phyloP scores from a whole-genome alignment of 2,329 filamentous ascomycete genomes.

The Macrophomina phaseolina region DNA sequence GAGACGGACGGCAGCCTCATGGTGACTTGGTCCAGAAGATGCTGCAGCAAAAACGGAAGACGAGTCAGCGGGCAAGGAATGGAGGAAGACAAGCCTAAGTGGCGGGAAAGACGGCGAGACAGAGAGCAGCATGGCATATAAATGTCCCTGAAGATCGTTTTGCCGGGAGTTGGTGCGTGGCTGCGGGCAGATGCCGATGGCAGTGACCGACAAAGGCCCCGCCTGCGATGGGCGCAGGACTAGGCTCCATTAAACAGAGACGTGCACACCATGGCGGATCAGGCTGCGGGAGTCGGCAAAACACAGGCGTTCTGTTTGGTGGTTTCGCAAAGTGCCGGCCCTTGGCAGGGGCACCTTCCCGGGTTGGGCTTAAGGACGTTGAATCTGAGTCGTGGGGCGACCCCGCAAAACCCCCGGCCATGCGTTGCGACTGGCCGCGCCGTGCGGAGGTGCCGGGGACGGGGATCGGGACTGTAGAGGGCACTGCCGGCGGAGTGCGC shows the following conservation, averaged over 20 bases:
- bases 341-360: slow-evolving; percentile 22
- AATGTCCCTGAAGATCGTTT: slow-evolving; percentile 12
- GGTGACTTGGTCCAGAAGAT: background rate
- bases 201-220: slow-evolving; percentile 6
- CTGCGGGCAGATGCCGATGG: background rate
- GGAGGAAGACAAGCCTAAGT: background rate
- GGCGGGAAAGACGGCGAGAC: no score
- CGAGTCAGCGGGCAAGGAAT: background rate
- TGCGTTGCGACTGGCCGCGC: background rate
- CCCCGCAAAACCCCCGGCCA: slow-evolving; percentile 4
- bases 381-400: slow-evolving; percentile 23
- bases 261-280: slow-evolving; percentile 16
- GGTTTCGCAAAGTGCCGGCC: slow-evolving; percentile 6
- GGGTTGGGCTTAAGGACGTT: background rate
- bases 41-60: background rate
- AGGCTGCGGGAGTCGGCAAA: background rate
- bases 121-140: slow-evolving; percentile 8
- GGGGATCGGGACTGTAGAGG: background rate
- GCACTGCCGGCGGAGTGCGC: background rate
- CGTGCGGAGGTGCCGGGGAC: slow-evolving; percentile 3
- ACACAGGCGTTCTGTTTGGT: background rate
- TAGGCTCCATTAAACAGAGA: background rate
- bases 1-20: slow-evolving; percentile 17
- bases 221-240: background rate
- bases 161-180: background rate